Base-by-base conservation (phyloP, 2,329 filamentous ascomycete genomes). In the Xylariales sp. region DNA sequence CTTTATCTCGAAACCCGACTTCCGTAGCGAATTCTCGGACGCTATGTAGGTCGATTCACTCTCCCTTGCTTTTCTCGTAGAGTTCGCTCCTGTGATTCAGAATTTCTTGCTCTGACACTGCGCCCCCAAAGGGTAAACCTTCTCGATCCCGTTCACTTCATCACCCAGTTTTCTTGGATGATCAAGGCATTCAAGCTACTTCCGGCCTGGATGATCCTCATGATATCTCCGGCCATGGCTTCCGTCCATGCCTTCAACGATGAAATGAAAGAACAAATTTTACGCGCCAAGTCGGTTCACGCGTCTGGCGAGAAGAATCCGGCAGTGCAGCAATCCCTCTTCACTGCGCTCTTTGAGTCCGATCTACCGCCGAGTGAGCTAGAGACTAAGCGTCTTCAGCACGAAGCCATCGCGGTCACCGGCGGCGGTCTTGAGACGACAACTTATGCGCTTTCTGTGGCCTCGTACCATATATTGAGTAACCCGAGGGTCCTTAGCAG, bases 81-180 rank as follows among this genome's bases (percentile, higher is more conserved):
- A 23, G 23, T 23, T 23, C 23, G 23, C 23, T 23, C 23, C 23
- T 23, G 23, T 23, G 23, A 2, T 23, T 23, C 23, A 23, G 23
- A 23, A 23, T 23, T 23, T 23, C 23, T 18, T 16, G 45, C 45
- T 48, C 45, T 48, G 45, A 48, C 45, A 48, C n/a, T 16, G 12
- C 18, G 23, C 23, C 45, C 45, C 6, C 16, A 23, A 23, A 49
- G 46, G 46, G 18, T 28, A 5, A 23, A 49, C 5, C 46, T 49
- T 12, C 46, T 49, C 46, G n/a, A 49, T 28, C 46, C 46, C 46
- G 46, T 49, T 49, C 46, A 49, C 46, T 49, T 49, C 46, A 12
- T 28, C 46, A 49, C 46, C n/a, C 46, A 49, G 7, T 49, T 49
- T 18, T n/a, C 46, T 9, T 49, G 46, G 46, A 23, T 49, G 18